A percentile compares a stretch with the other conserved stretches of the same genome.
Evolutionary conservation across 2,329 filamentous ascomycete species (phyloP).

Genomic region (Amauroascus verrucosus): DNA sequence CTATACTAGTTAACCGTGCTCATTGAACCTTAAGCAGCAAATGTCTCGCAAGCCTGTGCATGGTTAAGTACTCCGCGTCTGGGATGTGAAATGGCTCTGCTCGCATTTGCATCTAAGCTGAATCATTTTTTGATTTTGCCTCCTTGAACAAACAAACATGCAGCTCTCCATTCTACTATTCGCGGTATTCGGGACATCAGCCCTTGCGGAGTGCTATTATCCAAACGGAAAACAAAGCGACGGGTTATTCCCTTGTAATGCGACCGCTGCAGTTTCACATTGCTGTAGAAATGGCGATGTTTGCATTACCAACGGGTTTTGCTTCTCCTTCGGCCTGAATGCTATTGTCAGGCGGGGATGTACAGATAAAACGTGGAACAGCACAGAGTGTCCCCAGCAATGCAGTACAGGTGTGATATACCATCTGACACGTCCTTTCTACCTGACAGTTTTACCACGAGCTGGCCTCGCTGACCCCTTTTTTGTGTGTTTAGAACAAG

Average conservation of each 20-base stretch:
- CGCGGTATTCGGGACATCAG: neutral
- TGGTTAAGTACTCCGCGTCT: neutral
- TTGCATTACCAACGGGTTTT: slow-evolving; percentile 3
- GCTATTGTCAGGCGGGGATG: neutral
- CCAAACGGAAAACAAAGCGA: neutral
- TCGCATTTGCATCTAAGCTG: neutral
- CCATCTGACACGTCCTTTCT: neutral
- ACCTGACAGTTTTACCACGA: neutral
- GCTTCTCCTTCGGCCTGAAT: slow-evolving; percentile 4
- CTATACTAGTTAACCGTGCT: neutral
- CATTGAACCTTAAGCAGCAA: neutral
- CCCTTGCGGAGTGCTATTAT: slow-evolving; percentile 1
- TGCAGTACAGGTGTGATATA: neutral
- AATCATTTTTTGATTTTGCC: neutral
- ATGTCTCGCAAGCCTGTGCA: neutral
- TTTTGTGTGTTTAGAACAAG: neutral
- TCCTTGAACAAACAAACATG: neutral
- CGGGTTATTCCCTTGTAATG: neutral
- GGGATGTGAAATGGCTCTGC: neutral
- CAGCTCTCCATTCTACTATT: neutral
- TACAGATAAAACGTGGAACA: slow-evolving; percentile 1
- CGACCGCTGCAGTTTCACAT: neutral
- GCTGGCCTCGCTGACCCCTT: neutral
- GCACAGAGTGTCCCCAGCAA: neutral
- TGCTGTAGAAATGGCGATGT: slow-evolving; percentile 3